Evolutionary conservation across 2,329 filamentous ascomycete genomes (phyloP), one percentile per base, ranked within the genome.

Genomic region (Sporothrix brunneoviolacea): DNA sequence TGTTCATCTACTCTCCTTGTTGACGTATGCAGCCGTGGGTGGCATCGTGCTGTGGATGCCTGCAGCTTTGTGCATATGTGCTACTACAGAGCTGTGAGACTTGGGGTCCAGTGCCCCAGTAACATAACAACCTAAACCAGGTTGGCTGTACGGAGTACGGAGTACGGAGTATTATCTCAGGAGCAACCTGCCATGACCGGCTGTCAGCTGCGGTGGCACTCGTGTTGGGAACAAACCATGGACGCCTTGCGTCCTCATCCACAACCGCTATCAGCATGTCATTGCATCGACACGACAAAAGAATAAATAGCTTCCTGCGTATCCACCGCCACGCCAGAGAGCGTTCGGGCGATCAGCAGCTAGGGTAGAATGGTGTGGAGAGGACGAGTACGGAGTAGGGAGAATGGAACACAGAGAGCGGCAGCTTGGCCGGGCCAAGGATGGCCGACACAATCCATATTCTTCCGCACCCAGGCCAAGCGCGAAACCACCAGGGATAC

Each of bases 291-390:
- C 24, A 28, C 24, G 24, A 28, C 24, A 10, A 10, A 28, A 28
- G 10, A 28, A 10, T 28, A 28, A 5, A 10, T 28, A 5, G 24
- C 27, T n/a, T 47, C 4, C 21, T 13, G 1, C 10, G 21, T 49
- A 35, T 49, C 39, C 39, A 42, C 39, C 39, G 10, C 13, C 30
- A 48, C 22, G 18, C 12, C 22, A 28, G 24, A 10, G 24, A 28
- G 24, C n/a, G 16, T 27, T 41, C 18, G 18, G 24, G 32, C 47
- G 47, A 49, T 43, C 47, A 38, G 47, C 39, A 49, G 47, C 38
- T 49, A 42, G 19, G 9, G 6, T n/a, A 24, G 47, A 49, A 19
- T 15, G 38, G 32, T 28, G 46, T 41, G 37, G 28, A 24, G 45
- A 48, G 19, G 21, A 28, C 10, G 24, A 28, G 24, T 28, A 6